Percentiles rank a stretch among this genome's conserved stretches.
Evolutionary conservation across 192 early-diverging fungal species (phyloP).

Genomic region (Martensiomyces pterosporus): DNA sequence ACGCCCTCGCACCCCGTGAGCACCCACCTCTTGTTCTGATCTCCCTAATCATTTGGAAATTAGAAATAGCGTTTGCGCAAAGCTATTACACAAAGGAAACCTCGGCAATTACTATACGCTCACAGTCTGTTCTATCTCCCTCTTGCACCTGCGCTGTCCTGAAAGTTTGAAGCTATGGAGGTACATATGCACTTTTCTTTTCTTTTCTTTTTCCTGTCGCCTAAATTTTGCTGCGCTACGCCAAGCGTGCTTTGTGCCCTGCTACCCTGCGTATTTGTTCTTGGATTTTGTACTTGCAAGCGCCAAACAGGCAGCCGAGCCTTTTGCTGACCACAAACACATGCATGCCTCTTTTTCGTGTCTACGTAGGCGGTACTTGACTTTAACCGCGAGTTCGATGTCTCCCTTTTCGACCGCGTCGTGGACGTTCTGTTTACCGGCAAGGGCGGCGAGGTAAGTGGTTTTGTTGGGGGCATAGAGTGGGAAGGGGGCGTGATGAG

Average conservation of each 20-base stretch:
- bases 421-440: constrained; percentile 77
- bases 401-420: constrained; percentile 82
- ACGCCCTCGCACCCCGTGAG: too few relatives aligned
- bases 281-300: background rate
- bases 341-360: background rate
- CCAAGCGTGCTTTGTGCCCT: too few relatives aligned
- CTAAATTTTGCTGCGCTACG: too few relatives aligned
- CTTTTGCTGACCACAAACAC: background rate
- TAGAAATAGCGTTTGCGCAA: too few relatives aligned
- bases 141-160: background rate
- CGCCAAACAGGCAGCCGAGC: background rate
- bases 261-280: too few relatives aligned
- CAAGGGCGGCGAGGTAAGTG: constrained; percentile 70
- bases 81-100: too few relatives aligned
- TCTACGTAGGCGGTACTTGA: constrained; percentile 71
- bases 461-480: background rate
- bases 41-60: too few relatives aligned
- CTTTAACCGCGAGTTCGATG: constrained; percentile 83
- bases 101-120: constrained; percentile 1
- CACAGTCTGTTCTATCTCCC: background rate
- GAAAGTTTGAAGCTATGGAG: background rate
- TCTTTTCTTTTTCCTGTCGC: background rate
- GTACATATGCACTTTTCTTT: background rate
- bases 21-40: too few relatives aligned
- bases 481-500: too few relatives aligned